Evolutionary conservation across 352 stramenopile genomes (phyloP), one percentile per base, ranked within the genome.

Genomic region (Phytophthora palmivora): DNA sequence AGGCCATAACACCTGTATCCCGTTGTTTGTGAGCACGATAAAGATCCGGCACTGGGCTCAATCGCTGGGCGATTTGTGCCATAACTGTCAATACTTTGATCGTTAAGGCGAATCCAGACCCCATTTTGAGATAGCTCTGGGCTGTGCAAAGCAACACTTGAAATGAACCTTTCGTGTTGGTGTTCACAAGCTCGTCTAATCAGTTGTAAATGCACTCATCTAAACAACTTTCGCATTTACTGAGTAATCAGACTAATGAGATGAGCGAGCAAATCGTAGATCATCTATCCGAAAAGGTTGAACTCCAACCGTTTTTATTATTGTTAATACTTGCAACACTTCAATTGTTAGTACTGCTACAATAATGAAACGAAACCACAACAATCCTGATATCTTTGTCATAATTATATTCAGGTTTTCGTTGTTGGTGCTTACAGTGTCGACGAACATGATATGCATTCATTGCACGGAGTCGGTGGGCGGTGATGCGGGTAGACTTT

Each of bases 31-130:
- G 47, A 14, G 60, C 57, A 6, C 37, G 56, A 16, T 70, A 69
- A 21, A 76, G 16, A n/a, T 72, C 51, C 15, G 67, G 67, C 7
- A 61, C 46, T 1, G 67, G 67, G 32, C 62, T 76, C 38, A 72
- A 32, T 32, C 57, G 32, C 26, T 55, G 49, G 4, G 46, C 54
- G 9, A 74, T 18, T 51, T 74, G 66, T 14, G 60, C 47, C n/a
- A 74, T 53, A 10, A 53, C 61, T 14, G 60, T 74, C 37, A 71
- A 32, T 8, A 70, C 49, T 38, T 67, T 69, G n/a, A 74, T 57
- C 48, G 53, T 63, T 10, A 21, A 67, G 41, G 71, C 58, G n/a
- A 67, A 43, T 3, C 53, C 66, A 58, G 60, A 70, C 19, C 24
- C 28, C 37, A 65, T 74, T 18, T 56, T 36, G 26, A 30, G 39